Evolutionary conservation across 768 basidiomycete genomes (phyloP).

Genomic region (Cyclocybe cylindracea): DNA sequence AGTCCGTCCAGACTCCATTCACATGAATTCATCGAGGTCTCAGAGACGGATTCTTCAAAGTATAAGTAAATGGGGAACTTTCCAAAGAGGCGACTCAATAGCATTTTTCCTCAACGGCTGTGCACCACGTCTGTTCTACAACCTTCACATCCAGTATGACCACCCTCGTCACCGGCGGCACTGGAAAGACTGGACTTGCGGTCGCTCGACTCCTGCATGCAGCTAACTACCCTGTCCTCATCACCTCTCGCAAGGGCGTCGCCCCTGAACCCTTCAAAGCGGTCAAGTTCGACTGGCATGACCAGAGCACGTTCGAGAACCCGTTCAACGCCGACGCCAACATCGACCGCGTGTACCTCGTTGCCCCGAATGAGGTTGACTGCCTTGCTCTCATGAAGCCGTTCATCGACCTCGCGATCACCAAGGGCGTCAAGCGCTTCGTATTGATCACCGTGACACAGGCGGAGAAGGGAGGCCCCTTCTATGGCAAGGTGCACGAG

Average conservation of each 20-base stretch:
- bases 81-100: too few species aligned
- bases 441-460: constrained; percentile 24
- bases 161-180: constrained; percentile 38
- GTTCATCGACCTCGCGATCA: constrained; percentile 29
- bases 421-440: constrained; percentile 28
- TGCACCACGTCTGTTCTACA: too few species aligned
- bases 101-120: too few species aligned
- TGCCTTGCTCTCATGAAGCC: constrained; percentile 18
- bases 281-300: constrained; percentile 37
- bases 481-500: constrained; percentile 20
- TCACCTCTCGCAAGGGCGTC: constrained; percentile 29
- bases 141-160: constrained; percentile 21
- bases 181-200: constrained; percentile 29
- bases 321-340: constrained; percentile 26
- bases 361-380: constrained; percentile 24
- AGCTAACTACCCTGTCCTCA: constrained; percentile 24
- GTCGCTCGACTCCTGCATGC: constrained; percentile 26
- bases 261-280: constrained; percentile 25
- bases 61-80: too few species aligned
- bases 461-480: constrained; percentile 7
- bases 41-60: too few species aligned
- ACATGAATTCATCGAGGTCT: too few species aligned
- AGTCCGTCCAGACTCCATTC: too few species aligned
- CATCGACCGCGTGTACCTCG: constrained; percentile 33
- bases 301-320: constrained; percentile 29